Base-by-base conservation (phyloP, 768 basidiomycete genomes). In the Mycena haematopus region DNA sequence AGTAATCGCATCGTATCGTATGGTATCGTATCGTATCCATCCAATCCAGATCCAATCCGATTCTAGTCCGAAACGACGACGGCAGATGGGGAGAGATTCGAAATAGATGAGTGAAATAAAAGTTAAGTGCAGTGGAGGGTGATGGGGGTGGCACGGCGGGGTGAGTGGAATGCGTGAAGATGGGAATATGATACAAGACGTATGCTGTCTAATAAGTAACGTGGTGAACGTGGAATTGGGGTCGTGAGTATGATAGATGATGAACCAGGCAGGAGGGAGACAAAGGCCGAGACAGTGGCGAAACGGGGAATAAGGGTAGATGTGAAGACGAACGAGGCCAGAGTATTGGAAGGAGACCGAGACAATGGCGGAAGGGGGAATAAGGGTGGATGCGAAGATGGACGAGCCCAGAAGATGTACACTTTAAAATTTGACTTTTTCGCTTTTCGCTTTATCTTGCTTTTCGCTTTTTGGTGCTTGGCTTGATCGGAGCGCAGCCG, bases 181-280 rank as follows among this genome's bases (percentile, higher is more conserved):
- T 50, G 50, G 50, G 31, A 63, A 60, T 67, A 67, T 67, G 59
- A 64, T 67, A 67, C 66, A 67, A 35, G 58, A 22, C 56, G 60
- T 68, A 73, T 69, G 70, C 58, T 68, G 70, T 69, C 69, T 72
- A 74, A 72, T 72, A 73, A 75, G 70, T 73, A 74, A 50, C 65
- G 60, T 63, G 63, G 66, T 68, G 67, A 71, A 68, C 17, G 44
- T 45, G 44, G 44, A 45, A 45, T 45, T 11, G 44, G 44, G 44
- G 44, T 45, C 44, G 22, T 45, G 44, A 45, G 22, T 36, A 36
- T 45, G 44, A 53, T 35, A 63, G 7, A 1, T 7, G 21, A 42
- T 27, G 36, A 59, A 33, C 45, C 29, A 31, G 21, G 50, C 33
- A 52, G 63, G 11, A 19, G 42, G 31, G 14, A 19, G 29, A 24